Percentiles rank a stretch among this genome's conserved stretches.
Conservation (phyloP, 169 alveolate species). For the Amoebophrya sp. region DNA sequence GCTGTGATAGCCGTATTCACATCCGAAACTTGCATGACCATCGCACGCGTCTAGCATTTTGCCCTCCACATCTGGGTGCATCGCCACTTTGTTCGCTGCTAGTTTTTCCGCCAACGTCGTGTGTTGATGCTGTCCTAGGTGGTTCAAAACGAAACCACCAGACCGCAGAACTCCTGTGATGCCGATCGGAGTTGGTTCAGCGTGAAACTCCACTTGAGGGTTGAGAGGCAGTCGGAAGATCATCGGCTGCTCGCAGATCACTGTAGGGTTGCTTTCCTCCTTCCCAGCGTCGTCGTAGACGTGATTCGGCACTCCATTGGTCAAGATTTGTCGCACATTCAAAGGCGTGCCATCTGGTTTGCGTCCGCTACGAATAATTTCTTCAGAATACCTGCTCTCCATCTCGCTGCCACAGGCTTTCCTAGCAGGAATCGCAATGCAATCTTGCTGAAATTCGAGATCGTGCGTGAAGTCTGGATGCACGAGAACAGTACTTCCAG, state of each 20-base stretch:
- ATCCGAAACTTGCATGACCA: not conserved
- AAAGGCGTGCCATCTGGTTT: not conserved
- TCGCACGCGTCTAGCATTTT: not conserved
- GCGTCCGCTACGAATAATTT: not conserved
- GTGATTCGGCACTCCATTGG: not conserved
- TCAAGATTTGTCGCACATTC: not conserved
- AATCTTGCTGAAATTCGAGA: not conserved
- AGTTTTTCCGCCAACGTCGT: not conserved
- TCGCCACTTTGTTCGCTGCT: not conserved
- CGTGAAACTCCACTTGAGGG: not conserved
- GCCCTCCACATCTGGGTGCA: not conserved
- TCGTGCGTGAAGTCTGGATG: not conserved
- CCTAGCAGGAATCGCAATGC: not conserved
- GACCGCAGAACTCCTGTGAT: not conserved
- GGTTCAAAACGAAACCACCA: not conserved
- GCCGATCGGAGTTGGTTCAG: not conserved
- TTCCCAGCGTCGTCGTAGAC: not conserved
- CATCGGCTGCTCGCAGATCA: not conserved
- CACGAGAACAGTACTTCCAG: not conserved
- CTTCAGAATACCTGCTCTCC: not conserved
- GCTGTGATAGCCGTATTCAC: not conserved
- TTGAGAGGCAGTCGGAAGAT: not conserved
- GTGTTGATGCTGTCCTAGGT: not conserved
- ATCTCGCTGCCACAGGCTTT: not conserved
- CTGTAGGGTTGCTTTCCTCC: not conserved